Evolutionary conservation across 768 basidiomycete species (phyloP).

Genomic region (Leccinum subtestaceum): DNA sequence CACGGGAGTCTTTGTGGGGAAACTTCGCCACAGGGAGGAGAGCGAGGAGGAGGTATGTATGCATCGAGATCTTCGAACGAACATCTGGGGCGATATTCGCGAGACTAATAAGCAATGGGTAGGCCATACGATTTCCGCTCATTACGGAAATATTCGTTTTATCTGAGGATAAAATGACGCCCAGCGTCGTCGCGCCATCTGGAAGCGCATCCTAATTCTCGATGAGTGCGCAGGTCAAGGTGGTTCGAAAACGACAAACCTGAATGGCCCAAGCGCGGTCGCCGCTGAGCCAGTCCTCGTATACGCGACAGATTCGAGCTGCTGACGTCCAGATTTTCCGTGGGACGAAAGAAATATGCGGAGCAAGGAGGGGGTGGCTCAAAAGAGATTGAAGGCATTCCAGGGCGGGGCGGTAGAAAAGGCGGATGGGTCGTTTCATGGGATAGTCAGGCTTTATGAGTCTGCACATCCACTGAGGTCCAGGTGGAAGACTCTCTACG

Average conservation of each 20-base stretch:
- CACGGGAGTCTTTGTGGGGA: background rate
- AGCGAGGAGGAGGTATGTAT: background rate
- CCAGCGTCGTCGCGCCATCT: background rate
- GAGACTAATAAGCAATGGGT: background rate
- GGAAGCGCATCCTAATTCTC: background rate
- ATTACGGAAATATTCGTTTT: background rate
- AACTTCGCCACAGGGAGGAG: background rate
- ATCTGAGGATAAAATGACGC: background rate
- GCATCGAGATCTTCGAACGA: background rate
- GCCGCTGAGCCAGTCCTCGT: no score
- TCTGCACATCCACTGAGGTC: no score
- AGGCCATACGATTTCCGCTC: background rate
- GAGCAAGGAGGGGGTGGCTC: no score
- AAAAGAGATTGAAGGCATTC: no score
- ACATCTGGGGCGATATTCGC: background rate
- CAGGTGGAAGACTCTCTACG: no score
- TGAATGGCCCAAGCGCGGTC: background rate
- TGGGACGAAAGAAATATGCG: no score
- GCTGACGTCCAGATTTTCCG: no score
- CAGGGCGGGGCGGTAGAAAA: no score
- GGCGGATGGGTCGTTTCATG: no score
- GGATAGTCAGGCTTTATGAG: no score
- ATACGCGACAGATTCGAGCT: no score
- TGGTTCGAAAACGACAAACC: background rate
- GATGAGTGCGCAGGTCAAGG: background rate